Base-by-base conservation (phyloP, 1,284 basidiomycete species). In the Heterobasidion annosum region DNA sequence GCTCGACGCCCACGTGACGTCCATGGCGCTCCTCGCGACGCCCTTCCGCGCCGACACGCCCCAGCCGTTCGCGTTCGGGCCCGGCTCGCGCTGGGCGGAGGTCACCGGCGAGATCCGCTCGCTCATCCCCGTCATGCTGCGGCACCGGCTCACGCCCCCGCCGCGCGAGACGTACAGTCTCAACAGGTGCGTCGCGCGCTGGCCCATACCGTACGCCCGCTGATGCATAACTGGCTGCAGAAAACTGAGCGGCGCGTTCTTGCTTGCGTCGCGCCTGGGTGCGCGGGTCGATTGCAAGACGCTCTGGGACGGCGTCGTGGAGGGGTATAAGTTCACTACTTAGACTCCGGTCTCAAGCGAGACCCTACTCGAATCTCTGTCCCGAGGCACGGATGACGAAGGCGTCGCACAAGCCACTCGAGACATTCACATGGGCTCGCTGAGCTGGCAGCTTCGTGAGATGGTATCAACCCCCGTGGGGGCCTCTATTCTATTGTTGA, bases 91-190 rank as follows among this genome's bases (percentile, higher is more conserved):
- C n/a, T 89, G 86, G 85, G 70, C 78, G 42, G 72, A 78, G 8
- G 85, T 91, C 61, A 93, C 92, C 0, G 73, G 76, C 10, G 73
- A 82, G 57, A 93, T 96, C 55, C 78, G 91, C 32, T 79, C 75
- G 2, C 80, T 85, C 51, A 98, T 99, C 56, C 96, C 96, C 2
- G 74, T 91, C 53, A 98, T 99, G 93, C 77, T 99, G 54, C 74
- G 82, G 61, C 79, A 98, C 64, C 78, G 95, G 49, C 76, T 96
- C 32, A 95, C 92, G 1, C 96, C 0, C 37, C 96, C 96, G 1
- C 96, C 96, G 0, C 74, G 82, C 56, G 94, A 98, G 72, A 98
- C 96, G 1, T 98, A 98, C 68, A 93, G 88, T 66, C 72, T 98
- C 53, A 99, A 99, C 68, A 74, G 87, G 85, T 85, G 56, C 47